A percentile compares a stretch with the other conserved stretches of the same genome.
These are phyloP conservation scores for Blastocystis sp. DNA, from an alignment of 352 stramenopile genomes.

Conservation along the genomic window DNA sequence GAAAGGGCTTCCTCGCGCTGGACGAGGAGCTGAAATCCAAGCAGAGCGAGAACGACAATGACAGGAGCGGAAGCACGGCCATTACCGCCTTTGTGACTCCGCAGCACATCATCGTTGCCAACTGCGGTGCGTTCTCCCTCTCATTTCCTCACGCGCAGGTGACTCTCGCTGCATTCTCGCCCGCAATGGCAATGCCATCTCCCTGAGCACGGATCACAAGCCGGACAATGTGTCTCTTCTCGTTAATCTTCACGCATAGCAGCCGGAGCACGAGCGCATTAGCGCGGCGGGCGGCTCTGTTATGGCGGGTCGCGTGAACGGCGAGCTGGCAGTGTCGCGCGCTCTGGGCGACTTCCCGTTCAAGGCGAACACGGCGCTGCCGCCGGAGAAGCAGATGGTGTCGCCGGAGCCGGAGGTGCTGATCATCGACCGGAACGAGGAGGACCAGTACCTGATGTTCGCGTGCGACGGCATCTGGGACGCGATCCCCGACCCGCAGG, in stretches of 20 bases:
- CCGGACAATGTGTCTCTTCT: slow-evolving; percentile 76
- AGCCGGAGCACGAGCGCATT: slow-evolving; percentile 71
- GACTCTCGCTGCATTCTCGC: slow-evolving; percentile 71
- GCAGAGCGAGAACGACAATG: slow-evolving; percentile 55
- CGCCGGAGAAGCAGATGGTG: slow-evolving; percentile 75
- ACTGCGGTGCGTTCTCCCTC: slow-evolving; percentile 64
- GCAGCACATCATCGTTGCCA: slow-evolving; percentile 71
- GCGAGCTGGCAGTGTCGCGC: slow-evolving; percentile 73
- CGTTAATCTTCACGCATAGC: slow-evolving; percentile 3
- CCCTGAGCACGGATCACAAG: slow-evolving; percentile 86
- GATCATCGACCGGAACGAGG: slow-evolving; percentile 76
- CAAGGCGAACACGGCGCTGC: slow-evolving; percentile 70
- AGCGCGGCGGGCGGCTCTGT: slow-evolving; percentile 72
- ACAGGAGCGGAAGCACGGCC: slow-evolving; percentile 71
- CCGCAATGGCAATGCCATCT: slow-evolving; percentile 70
- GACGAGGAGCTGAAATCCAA: slow-evolving; percentile 69
- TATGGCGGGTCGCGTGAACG: slow-evolving; percentile 74
- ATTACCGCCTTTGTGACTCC: slow-evolving; percentile 71
- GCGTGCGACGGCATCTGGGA: slow-evolving; percentile 89
- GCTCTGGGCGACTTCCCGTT: slow-evolving; percentile 73
- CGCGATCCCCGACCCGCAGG: slow-evolving; percentile 82
- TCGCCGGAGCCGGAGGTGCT: slow-evolving; percentile 83
- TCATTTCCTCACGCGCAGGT: not conserved
- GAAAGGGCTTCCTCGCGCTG: slow-evolving; percentile 69
- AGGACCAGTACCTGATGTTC: slow-evolving; percentile 84